Conservation (phyloP, 352 stramenopile species). For the Globisporangium irregulare region DNA sequence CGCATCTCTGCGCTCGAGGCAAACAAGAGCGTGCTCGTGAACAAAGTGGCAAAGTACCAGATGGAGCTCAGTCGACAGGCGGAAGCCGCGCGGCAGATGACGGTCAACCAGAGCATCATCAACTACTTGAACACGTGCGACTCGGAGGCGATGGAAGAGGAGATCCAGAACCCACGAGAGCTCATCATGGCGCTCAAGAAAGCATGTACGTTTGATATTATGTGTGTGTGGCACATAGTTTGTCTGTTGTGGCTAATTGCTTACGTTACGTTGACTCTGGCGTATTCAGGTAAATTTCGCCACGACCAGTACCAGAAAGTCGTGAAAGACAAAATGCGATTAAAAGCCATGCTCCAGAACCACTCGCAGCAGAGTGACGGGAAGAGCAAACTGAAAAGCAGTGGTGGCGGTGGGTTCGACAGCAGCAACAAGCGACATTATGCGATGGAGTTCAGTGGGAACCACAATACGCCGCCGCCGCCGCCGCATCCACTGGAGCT, state of each 20-base stretch:
- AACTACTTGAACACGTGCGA: constrained; percentile 74
- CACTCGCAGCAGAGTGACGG: constrained; percentile 17
- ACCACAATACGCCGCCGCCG: constrained; percentile 7
- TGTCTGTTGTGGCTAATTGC: background rate
- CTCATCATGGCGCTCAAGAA: constrained; percentile 80
- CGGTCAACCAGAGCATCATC: constrained; percentile 74
- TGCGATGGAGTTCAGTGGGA: constrained; percentile 19
- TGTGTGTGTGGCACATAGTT: background rate
- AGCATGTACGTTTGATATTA: constrained; percentile 40
- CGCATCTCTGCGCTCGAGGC: constrained; percentile 43
- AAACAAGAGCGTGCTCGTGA: constrained; percentile 54
- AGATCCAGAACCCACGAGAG: constrained; percentile 75
- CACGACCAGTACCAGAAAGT: constrained; percentile 84
- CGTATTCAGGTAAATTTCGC: constrained; percentile 43
- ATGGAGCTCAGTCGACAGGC: constrained; percentile 64
- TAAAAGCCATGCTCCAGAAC: constrained; percentile 67
- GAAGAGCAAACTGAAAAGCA: constrained; percentile 30
- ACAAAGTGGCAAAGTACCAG: constrained; percentile 76
- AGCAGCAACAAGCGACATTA: constrained; percentile 27
- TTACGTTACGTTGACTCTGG: background rate
- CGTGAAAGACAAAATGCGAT: constrained; percentile 69
- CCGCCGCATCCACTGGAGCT: constrained; percentile 29
- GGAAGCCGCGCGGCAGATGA: constrained; percentile 40
- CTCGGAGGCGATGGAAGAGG: constrained; percentile 59
- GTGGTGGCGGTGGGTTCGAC: constrained; percentile 15